phyloP scores from a whole-genome alignment of 23 red algal species.

The Pyropia yezoensis region DNA sequence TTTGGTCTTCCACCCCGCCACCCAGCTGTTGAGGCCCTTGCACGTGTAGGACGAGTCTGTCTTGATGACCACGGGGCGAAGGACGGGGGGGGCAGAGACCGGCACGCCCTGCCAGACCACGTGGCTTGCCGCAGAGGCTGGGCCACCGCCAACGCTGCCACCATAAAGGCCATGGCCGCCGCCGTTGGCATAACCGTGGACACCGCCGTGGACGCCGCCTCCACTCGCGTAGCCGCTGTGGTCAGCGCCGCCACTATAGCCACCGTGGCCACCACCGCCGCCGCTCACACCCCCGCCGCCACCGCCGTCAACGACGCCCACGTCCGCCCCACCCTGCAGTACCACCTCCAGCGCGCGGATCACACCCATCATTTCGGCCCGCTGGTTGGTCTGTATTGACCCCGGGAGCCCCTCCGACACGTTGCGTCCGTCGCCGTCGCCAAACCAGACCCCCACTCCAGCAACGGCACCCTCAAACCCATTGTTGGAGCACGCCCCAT shows the following conservation, averaged over 20 bases:
- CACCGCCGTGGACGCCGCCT: too few relatives aligned
- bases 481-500: slow-evolving; percentile 75
- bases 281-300: too few relatives aligned
- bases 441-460: slow-evolving; percentile 77
- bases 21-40: slow-evolving; percentile 60
- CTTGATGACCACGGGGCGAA: slow-evolving; percentile 1
- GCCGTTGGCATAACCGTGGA: too few relatives aligned
- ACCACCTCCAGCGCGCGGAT: slow-evolving; percentile 52
- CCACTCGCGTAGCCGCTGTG: too few relatives aligned
- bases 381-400: slow-evolving; percentile 63
- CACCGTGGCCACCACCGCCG: too few relatives aligned
- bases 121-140: too few relatives aligned
- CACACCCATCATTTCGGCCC: slow-evolving; percentile 78
- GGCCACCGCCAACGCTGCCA: too few relatives aligned
- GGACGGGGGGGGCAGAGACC: too few relatives aligned
- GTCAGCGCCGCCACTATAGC: too few relatives aligned
- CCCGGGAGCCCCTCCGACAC: slow-evolving; percentile 30
- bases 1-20: slow-evolving; percentile 43
- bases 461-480: slow-evolving; percentile 23
- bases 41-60: slow-evolving; percentile 41
- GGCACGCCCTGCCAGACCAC: too few relatives aligned
- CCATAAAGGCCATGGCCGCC: too few relatives aligned
- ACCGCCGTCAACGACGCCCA: too few relatives aligned
- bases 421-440: slow-evolving; percentile 39
- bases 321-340: background rate